Evolutionary conservation across 2,329 filamentous ascomycete species (phyloP), one percentile per base, ranked within the genome.

Genomic region (Chaetomiaceae sp.): DNA sequence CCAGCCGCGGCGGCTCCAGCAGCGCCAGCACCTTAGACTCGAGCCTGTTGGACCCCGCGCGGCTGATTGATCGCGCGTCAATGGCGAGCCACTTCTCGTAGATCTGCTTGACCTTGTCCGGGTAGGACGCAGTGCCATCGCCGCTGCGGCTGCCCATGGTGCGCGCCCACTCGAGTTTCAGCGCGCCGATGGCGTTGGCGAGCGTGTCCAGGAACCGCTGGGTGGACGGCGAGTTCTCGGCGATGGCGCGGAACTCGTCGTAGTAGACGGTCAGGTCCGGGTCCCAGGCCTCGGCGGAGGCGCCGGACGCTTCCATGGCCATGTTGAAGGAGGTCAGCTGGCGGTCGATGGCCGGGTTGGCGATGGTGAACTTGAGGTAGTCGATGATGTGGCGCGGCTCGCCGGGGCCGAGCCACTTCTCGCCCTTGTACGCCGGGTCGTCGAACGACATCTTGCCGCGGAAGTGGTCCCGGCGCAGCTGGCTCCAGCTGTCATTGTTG

Each of bases 371-470:
- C 57, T 80, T 83, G 7, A 89, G 69, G 34, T 76, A 74, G 62
- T 90, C 86, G 5, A 87, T 73, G 3, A 88, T 79, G 52, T 87
- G 80, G 0, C 56, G 47, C 1, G 60, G 65, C 0, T 66, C 60
- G 17, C 66, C 53, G 3, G 52, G 12, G 1, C 60, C 50, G 0
- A 56, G 56, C 60, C 69, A 72, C 6, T 54, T 57, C 0, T 71
- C 66, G 3, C 65, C 66, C 51, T 75, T 73, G 61, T 83, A 82
- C 0, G 68, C 64, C 0, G 77, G 78, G 1, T 75, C 69, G 0
- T 62, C 54, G 14, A 69, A 55, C 0, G 57, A 49, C 2, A 58
- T 58, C 2, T 57, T 55, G 6, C 54, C 51, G 0, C 61, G 47
- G 20, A 68, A 63, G 12, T 65, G 20, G 2, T 64, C 54, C 51